Evolutionary conservation across 805 yeast genomes (phyloP).

Genomic region (Clavispora fructus): DNA sequence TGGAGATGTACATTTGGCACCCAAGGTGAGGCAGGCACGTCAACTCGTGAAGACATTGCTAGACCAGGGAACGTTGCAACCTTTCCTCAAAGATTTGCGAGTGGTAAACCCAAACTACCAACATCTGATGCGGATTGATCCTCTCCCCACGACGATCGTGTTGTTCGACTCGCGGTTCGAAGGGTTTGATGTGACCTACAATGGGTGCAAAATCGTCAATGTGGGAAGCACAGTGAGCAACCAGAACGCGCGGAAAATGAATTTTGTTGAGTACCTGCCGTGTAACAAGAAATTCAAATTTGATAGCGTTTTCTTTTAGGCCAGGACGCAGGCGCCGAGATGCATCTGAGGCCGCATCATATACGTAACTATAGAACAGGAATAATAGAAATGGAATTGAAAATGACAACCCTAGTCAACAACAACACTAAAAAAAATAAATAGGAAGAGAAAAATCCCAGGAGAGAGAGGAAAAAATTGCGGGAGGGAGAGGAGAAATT

Average conservation of each 20-base stretch:
- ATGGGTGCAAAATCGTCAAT: constrained; percentile 77
- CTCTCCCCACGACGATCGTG: constrained; percentile 63
- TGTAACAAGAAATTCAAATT: constrained; percentile 46
- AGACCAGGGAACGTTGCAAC: constrained; percentile 86
- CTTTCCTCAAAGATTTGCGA: constrained; percentile 57
- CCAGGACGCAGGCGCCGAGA: neutral
- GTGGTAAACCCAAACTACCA: constrained; percentile 71
- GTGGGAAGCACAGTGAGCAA: constrained; percentile 47
- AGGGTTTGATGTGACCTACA: constrained; percentile 67
- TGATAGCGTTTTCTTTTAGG: constrained; percentile 29
- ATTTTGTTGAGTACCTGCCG: constrained; percentile 73
- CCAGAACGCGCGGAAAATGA: constrained; percentile 36
- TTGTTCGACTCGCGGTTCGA: constrained; percentile 72
- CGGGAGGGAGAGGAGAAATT: too few relatives aligned
- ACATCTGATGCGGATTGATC: constrained; percentile 63
- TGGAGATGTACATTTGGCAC: constrained; percentile 26
- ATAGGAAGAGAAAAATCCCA: too few relatives aligned
- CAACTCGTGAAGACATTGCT: constrained; percentile 73
- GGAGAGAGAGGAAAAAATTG: too few relatives aligned
- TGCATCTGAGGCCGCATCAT: too few relatives aligned
- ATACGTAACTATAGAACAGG: too few relatives aligned
- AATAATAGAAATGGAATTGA: too few relatives aligned
- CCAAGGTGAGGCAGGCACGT: constrained; percentile 54
- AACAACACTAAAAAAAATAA: too few relatives aligned
- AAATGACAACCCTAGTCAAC: too few relatives aligned